Conservation (phyloP, 768 basidiomycete genomes). For the Filobasidium floriforme region DNA sequence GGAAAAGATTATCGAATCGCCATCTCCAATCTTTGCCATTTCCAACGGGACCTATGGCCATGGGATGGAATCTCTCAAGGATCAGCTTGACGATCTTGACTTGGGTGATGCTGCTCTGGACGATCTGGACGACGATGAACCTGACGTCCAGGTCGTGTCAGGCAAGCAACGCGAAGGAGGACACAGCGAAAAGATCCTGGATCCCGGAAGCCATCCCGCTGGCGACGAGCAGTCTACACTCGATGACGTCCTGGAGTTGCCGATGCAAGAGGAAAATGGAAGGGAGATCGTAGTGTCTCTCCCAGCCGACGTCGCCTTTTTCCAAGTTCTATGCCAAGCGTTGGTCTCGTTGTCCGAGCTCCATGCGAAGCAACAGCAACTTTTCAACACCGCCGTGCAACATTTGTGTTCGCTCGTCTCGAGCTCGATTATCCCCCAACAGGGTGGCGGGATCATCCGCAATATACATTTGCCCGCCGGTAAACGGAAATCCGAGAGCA, state of each 20-base stretch:
- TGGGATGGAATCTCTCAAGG: constrained; percentile 20
- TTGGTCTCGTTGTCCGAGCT: constrained; percentile 52
- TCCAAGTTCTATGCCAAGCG: constrained; percentile 58
- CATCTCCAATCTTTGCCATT: constrained; percentile 41
- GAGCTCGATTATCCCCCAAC: constrained; percentile 31
- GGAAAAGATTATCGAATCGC: constrained; percentile 25
- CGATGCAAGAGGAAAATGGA: background rate
- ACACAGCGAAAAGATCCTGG: no score
- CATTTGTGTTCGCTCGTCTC: constrained; percentile 49
- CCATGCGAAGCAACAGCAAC: constrained; percentile 50
- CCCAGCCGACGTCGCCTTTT: constrained; percentile 71
- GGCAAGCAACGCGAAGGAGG: no score
- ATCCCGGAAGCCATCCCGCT: no score
- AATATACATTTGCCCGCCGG: constrained; percentile 16
- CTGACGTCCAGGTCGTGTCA: background rate
- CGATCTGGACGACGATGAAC: constrained; percentile 4
- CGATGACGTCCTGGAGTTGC: constrained; percentile 7
- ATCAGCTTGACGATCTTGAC: constrained; percentile 23
- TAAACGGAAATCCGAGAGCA: constrained; percentile 12
- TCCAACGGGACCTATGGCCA: constrained; percentile 26
- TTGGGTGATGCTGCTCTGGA: constrained; percentile 19
- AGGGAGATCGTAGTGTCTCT: constrained; percentile 68
- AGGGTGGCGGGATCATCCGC: constrained; percentile 21
- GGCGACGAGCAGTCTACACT: background rate
- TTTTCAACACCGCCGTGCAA: constrained; percentile 51